Conservation (phyloP, 2,329 filamentous ascomycete genomes). For the Colletotrichum somersetense region DNA sequence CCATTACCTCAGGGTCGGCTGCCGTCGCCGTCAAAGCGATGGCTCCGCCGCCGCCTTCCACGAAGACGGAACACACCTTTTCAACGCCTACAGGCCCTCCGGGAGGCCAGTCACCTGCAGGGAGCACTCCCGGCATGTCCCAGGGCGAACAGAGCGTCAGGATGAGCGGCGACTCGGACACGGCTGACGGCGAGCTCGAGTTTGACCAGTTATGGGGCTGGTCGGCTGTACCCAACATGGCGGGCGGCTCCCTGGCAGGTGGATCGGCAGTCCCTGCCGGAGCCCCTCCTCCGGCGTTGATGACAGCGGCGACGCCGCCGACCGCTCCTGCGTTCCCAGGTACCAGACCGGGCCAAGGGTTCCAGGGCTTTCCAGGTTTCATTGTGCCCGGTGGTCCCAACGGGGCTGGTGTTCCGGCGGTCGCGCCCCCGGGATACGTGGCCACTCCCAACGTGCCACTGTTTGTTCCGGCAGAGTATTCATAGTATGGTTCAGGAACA, state of each 20-base stretch:
- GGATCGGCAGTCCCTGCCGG: background rate
- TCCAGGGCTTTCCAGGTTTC: conserved; percentile 24
- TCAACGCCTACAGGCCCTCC: conserved; percentile 25
- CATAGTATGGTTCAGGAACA: background rate
- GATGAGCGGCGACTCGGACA: conserved; percentile 41
- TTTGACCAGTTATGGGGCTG: conserved; percentile 54
- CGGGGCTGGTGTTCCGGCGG: background rate
- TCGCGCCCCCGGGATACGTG: conserved; percentile 9
- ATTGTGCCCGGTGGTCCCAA: conserved; percentile 26
- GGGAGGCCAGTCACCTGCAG: conserved; percentile 38
- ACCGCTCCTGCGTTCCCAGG: conserved; percentile 21
- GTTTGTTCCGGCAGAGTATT: conserved; percentile 38
- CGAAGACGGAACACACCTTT: conserved; percentile 36
- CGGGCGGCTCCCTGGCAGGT: background rate
- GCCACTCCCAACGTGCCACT: conserved; percentile 30
- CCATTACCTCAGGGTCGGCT: background rate
- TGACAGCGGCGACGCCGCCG: background rate
- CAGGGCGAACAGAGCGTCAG: conserved; percentile 35
- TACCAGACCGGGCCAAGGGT: conserved; percentile 9
- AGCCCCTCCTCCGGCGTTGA: background rate
- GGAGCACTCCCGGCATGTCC: conserved; percentile 40
- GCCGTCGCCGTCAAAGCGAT: conserved; percentile 17
- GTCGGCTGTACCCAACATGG: conserved; percentile 20
- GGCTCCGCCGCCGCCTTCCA: conserved; percentile 36
- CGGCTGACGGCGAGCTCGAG: conserved; percentile 52